Base-by-base conservation (phyloP, 306 rosid species). In the Castanea sativa region DNA sequence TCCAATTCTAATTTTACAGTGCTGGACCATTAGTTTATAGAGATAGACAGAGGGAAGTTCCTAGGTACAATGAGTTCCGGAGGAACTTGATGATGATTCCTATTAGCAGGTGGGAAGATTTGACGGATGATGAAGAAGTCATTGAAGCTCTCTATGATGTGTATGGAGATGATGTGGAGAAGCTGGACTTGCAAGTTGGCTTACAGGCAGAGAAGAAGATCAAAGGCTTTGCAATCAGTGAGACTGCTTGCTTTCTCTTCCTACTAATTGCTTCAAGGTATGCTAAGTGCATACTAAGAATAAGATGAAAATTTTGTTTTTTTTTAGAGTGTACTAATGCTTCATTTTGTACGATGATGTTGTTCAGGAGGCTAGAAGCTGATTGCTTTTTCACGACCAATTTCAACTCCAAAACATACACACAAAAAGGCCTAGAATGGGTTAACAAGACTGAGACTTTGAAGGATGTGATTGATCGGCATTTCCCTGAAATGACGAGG, bases 41-140 rank as follows among this genome's bases (percentile, higher is more conserved):
- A 87, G 96, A 92, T 21, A 80, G 97, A 83, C 96, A 92, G 86
- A 88, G 96, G 78, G 89, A 87, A 32, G 93, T 92, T 15, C 87
- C 93, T 0, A 82, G 92, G 81, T 92, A 86, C 61, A 92, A 92
- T 16, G 96, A 90, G 65, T 92, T 92, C 81, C 78, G 93, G 35
- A 90, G 92, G 72, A 88, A 88, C 83, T 32, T 90, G 53, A 59
- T 92, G 27, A 83, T 89, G 95, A 85, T 89, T 77, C 97, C 95
- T 15, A 82, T 92, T 23, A 84, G 83, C 74, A 86, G 86, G 71
- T 92, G 97, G 97, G 90, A 88, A 80, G 93, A 89, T 61, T 84
- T 90, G 76, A 85, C 92, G 5, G 88, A 86, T 20, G 92, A 92
- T 69, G 77, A 82, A 32, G 90, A 88, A 65, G 90, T 49, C 23